A percentile compares a stretch with the other conserved stretches of the same genome.
These are phyloP conservation scores for Liriodendron chinense DNA, from an alignment of 164 flowering plant genomes.

Conservation along the genomic window DNA sequence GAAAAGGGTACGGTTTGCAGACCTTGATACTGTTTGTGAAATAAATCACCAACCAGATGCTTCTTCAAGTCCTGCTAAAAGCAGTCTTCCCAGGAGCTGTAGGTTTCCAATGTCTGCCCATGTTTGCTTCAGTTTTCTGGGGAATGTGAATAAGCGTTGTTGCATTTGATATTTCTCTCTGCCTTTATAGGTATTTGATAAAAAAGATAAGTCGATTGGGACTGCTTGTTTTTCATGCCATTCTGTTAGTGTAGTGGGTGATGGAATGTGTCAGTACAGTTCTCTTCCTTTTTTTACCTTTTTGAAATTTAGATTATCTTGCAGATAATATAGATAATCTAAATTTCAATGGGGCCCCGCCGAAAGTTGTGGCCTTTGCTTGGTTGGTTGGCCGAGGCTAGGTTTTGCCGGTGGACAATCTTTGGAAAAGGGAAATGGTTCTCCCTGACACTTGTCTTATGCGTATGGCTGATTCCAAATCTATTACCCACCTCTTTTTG, in stretches of 20 bases:
- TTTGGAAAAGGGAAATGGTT: no score
- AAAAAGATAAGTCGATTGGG: background rate
- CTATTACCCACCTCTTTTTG: no score
- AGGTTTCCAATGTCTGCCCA: slow-evolving; percentile 6
- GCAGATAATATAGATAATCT: no score
- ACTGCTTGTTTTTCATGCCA: background rate
- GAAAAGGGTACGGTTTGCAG: slow-evolving; percentile 31
- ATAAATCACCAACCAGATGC: slow-evolving; percentile 12
- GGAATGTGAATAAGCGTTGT: background rate
- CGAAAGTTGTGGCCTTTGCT: no score
- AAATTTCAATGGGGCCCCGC: no score
- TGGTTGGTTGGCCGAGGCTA: no score
- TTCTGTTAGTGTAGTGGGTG: background rate
- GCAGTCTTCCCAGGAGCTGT: slow-evolving; percentile 22
- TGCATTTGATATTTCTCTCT: background rate
- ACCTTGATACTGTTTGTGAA: slow-evolving; percentile 15
- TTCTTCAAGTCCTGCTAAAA: slow-evolving; percentile 15
- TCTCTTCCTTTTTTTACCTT: background rate
- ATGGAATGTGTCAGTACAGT: background rate
- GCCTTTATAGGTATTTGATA: background rate
- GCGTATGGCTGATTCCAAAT: no score
- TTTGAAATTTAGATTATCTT: slow-evolving; percentile 3
- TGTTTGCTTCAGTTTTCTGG: background rate
- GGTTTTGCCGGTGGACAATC: no score
- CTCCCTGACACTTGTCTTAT: no score